Conservation (phyloP, 306 rosid species). For the Malus orientalis region DNA sequence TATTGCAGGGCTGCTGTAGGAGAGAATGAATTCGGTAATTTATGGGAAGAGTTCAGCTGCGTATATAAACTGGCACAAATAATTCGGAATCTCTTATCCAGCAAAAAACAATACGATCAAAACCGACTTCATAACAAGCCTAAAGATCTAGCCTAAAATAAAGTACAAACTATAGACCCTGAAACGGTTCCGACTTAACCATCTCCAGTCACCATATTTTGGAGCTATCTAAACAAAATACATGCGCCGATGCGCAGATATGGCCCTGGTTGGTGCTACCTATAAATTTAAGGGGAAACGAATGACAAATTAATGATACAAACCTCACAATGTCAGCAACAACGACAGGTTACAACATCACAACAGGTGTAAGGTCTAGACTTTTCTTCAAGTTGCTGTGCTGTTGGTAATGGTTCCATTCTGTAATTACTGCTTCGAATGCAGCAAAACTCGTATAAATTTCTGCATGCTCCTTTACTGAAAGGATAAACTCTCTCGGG, state of each 20-base stretch:
- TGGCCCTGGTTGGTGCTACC: conserved; percentile 9
- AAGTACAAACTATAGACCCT: not conserved
- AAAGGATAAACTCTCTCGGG: conserved; percentile 88
- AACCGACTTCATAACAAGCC: conserved; percentile 23
- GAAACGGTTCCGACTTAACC: conserved; percentile 14
- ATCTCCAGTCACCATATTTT: not conserved
- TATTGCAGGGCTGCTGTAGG: not conserved
- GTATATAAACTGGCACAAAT: not conserved
- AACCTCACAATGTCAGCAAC: conserved; percentile 46
- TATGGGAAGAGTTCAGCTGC: not conserved
- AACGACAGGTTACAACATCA: conserved; percentile 59
- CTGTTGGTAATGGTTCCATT: conserved; percentile 59
- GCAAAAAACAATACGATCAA: conserved; percentile 20
- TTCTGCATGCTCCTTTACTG: conserved; percentile 69
- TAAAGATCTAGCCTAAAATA: conserved; percentile 17
- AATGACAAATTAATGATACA: conserved; percentile 4
- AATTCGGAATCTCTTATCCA: not conserved
- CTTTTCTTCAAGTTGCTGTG: conserved; percentile 49
- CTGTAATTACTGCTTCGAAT: conserved; percentile 21
- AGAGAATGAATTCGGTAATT: no score
- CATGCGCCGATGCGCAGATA: conserved; percentile 1
- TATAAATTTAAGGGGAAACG: not conserved
- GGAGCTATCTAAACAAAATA: not conserved
- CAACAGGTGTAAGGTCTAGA: conserved; percentile 65
- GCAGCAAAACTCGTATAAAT: conserved; percentile 72